These are phyloP conservation scores for Carex cristatella DNA, from an alignment of 176 grass and related monocot genomes.

Conservation along the genomic window DNA sequence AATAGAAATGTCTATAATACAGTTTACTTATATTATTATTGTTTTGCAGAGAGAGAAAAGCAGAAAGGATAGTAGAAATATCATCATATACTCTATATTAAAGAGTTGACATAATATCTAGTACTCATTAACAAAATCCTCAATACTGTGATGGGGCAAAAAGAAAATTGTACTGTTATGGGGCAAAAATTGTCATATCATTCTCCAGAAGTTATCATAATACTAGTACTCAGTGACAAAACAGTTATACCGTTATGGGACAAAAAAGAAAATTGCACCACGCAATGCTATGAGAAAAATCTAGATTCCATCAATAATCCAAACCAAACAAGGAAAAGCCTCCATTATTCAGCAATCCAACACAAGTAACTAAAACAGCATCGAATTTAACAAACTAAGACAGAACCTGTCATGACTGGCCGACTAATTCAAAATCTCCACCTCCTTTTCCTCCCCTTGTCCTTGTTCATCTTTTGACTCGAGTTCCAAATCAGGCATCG, in stretches of 20 bases:
- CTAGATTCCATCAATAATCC: not conserved
- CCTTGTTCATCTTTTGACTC: conserved; percentile 29
- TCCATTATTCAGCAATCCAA: conserved; percentile 2
- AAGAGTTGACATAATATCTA: not conserved
- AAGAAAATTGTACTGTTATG: too few species aligned
- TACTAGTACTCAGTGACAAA: not conserved
- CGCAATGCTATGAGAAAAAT: not conserved
- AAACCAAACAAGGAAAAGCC: conserved; percentile 1
- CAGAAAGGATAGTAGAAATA: not conserved
- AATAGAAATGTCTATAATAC: not conserved
- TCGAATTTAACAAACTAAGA: conserved; percentile 2
- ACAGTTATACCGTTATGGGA: not conserved
- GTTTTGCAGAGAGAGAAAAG: too few species aligned
- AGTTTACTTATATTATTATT: not conserved
- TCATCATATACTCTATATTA: not conserved
- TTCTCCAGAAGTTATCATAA: not conserved
- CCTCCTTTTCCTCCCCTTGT: conserved; percentile 20
- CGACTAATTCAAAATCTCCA: conserved; percentile 5
- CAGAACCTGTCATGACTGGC: not conserved
- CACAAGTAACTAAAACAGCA: conserved; percentile 8
- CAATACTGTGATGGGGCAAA: too few species aligned
- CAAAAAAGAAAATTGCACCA: not conserved
- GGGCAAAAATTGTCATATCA: not conserved
- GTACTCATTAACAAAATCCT: too few species aligned
- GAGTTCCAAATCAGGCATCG: conserved; percentile 19